phyloP scores from a whole-genome alignment of 1,284 basidiomycete genomes.

The Moesziomyces sp. region DNA sequence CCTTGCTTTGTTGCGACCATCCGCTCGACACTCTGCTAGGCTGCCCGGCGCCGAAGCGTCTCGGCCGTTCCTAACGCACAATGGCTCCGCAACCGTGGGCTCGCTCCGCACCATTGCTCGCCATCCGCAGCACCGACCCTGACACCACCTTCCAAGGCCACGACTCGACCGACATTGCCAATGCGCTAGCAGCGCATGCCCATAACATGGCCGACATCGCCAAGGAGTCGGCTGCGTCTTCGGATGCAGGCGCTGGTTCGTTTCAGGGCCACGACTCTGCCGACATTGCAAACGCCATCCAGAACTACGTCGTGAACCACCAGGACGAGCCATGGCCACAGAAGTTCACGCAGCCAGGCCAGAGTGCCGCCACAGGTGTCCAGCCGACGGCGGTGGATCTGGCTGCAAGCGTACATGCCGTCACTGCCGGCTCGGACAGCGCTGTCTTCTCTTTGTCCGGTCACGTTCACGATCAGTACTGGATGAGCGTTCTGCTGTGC shows the following conservation, averaged over 20 bases:
- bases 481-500: constrained; percentile 49
- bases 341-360: constrained; percentile 12
- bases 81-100: constrained; percentile 19
- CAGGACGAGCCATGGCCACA: constrained; percentile 27
- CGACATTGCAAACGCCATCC: constrained; percentile 50
- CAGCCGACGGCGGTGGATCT: background rate
- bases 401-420: background rate
- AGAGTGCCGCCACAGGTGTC: background rate
- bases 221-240: constrained; percentile 12
- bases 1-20: background rate
- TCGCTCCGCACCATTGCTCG: background rate
- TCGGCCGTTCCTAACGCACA: constrained; percentile 1
- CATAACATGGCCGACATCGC: constrained; percentile 35
- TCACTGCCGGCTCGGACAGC: background rate
- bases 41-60: constrained; percentile 9
- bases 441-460: constrained; percentile 32
- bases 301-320: constrained; percentile 37
- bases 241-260: constrained; percentile 2
- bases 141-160: constrained; percentile 43
- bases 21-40: constrained; percentile 1
- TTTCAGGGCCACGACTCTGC: constrained; percentile 36
- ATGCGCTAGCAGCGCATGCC: constrained; percentile 37
- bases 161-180: constrained; percentile 36
- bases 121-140: constrained; percentile 14
- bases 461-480: constrained; percentile 25